A percentile compares a stretch with the other conserved stretches of the same genome.
Conservation (phyloP, 305 asterid species). For the Plantago lanceolata region DNA sequence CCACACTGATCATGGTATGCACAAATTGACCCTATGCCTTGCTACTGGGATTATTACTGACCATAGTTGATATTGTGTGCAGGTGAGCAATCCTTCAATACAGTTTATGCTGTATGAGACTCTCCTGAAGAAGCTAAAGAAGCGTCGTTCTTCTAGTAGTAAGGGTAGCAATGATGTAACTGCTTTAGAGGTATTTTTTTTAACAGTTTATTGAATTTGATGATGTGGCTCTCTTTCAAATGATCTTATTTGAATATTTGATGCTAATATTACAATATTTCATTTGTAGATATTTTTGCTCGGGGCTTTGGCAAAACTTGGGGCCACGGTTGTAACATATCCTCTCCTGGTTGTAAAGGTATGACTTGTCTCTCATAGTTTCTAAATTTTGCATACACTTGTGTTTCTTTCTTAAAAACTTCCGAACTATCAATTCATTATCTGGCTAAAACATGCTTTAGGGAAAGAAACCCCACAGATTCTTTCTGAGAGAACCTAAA, state of each 20-base stretch:
- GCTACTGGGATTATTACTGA: constrained; percentile 33
- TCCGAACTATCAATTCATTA: too few relatives aligned
- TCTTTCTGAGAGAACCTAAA: too few relatives aligned
- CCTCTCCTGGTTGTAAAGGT: constrained; percentile 97
- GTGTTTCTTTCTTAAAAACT: not conserved
- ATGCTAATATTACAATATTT: constrained; percentile 20
- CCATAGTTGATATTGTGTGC: constrained; percentile 29
- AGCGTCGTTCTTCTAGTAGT: constrained; percentile 44
- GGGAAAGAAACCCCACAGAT: too few relatives aligned
- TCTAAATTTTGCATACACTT: not conserved
- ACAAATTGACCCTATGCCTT: constrained; percentile 23
- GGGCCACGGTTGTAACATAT: constrained; percentile 90
- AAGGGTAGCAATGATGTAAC: constrained; percentile 53
- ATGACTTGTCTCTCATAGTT: constrained; percentile 17
- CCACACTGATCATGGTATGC: constrained; percentile 92
- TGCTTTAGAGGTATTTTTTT: constrained; percentile 65
- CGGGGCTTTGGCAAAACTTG: constrained; percentile 98
- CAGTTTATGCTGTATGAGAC: constrained; percentile 96
- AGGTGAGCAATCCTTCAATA: constrained; percentile 98
- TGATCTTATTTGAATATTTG: constrained; percentile 1
- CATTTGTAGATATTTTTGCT: constrained; percentile 69
- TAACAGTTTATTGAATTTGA: constrained; percentile 11
- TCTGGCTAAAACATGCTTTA: too few relatives aligned
- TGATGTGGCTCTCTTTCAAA: constrained; percentile 6
- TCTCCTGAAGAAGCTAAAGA: constrained; percentile 73